phyloP scores from a whole-genome alignment of 1,284 basidiomycete species.

The Moesziomyces antarcticus region DNA sequence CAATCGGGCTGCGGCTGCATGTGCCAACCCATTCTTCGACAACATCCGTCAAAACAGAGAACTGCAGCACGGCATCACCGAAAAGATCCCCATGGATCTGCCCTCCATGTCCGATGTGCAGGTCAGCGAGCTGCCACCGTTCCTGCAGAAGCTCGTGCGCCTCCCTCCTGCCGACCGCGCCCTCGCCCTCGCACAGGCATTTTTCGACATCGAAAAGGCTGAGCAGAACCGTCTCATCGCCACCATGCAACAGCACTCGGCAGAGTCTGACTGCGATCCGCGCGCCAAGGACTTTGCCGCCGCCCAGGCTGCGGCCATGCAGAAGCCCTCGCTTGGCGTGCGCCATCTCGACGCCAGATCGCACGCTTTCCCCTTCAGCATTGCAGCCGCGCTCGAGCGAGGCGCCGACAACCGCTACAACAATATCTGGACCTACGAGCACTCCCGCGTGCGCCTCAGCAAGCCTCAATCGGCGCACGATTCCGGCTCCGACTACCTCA shows the following conservation, averaged over 20 bases:
- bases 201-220: slow-evolving; percentile 87
- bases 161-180: slow-evolving; percentile 74
- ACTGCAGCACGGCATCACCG: slow-evolving; percentile 79
- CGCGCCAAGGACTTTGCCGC: slow-evolving; percentile 40
- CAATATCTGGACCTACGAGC: slow-evolving; percentile 97
- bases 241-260: slow-evolving; percentile 89
- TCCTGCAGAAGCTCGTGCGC: slow-evolving; percentile 79
- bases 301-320: slow-evolving; percentile 25
- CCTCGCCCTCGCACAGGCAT: slow-evolving; percentile 85
- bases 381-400: slow-evolving; percentile 94
- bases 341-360: slow-evolving; percentile 13
- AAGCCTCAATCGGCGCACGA: slow-evolving; percentile 37
- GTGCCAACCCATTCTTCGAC: slow-evolving; percentile 75
- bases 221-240: slow-evolving; percentile 89
- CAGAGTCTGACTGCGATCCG: slow-evolving; percentile 55
- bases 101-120: slow-evolving; percentile 44
- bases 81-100: slow-evolving; percentile 58
- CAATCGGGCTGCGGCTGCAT: slow-evolving; percentile 17
- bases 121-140: slow-evolving; percentile 76
- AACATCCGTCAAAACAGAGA: slow-evolving; percentile 95
- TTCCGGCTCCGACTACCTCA: slow-evolving; percentile 61
- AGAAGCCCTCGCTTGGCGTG: slow-evolving; percentile 10
- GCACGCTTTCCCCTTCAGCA: slow-evolving; percentile 80
- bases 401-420: slow-evolving; percentile 87
- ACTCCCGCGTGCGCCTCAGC: slow-evolving; percentile 70